Evolutionary conservation across 495 filamentous ascomycete species (phyloP), one percentile per base, ranked within the genome.

Genomic region (Aspergillus asperescens): DNA sequence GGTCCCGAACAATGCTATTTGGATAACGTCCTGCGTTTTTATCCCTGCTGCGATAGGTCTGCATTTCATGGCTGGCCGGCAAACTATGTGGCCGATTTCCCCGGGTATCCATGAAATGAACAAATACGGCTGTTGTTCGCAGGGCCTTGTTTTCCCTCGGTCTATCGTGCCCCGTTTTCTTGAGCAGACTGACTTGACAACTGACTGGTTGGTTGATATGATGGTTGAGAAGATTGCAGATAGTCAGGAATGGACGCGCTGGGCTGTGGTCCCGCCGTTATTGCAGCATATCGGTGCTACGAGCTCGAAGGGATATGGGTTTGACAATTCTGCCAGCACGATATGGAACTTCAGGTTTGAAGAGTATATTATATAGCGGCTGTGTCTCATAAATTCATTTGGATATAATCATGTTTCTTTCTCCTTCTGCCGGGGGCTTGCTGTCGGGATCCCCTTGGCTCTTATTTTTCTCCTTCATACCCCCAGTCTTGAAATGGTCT

Each of bases 211-310:
- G 29, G 56, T 59, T 8, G 74, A 79, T 51, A 68, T 68, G 44
- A 63, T 80, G 32, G 63, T 75, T 6, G 77, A 81, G 50, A 59
- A 67, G 13, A 75, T 69, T 54, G 77, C 72, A 6, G 62, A 73
- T 42, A 22, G 42, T 5, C 42, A 69, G 35, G 52, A 62, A 5
- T 63, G 53, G 68, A 39, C 57, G 27, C 56, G 77, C n/a, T 80
- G 72, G 76, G 77, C 73, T 7, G 48, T 76, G 19, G 74, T 72
- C 6, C 78, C 77, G 7, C 70, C 68, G 48, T 58, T 80, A 22
- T 57, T 82, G 19, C 78, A 80, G 58, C 79, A 78, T 62, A 68
- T 80, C 23, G 76, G 76, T 4, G 55, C 61, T 4, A 65, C 59
- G 57, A 69, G 66, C 50, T 60, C 62, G 12, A 69, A 71, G 54